Conservation (phyloP, 208 protist species). For the Crithidia brevicula region DNA sequence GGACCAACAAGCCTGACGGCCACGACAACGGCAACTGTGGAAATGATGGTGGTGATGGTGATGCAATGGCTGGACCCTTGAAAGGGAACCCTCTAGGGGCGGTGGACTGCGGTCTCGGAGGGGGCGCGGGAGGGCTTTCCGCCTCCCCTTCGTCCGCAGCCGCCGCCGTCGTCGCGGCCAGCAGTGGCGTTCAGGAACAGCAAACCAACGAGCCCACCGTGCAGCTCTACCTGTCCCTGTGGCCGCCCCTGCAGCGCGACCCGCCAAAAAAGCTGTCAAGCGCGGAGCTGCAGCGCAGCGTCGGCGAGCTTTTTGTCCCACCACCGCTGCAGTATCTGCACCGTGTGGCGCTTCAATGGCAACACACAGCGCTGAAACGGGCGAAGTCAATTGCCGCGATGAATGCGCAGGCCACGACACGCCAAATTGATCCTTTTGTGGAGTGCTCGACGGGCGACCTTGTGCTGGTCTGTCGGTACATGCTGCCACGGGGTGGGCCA, state of each 20-base stretch:
- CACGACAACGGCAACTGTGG: neutral
- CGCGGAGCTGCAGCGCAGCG: slow-evolving; percentile 35
- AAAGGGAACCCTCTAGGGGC: neutral
- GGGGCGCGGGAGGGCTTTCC: too few species aligned
- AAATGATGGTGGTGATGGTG: neutral
- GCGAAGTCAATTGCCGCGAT: slow-evolving; percentile 55
- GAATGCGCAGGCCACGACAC: slow-evolving; percentile 59
- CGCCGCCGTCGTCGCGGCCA: neutral
- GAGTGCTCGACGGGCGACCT: slow-evolving; percentile 74
- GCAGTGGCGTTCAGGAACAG: neutral
- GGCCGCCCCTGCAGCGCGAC: slow-evolving; percentile 67
- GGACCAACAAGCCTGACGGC: too few species aligned
- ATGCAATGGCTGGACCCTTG: neutral
- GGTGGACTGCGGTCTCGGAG: neutral
- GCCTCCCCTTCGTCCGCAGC: neutral
- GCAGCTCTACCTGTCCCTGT: slow-evolving; percentile 84
- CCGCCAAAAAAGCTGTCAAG: slow-evolving; percentile 36
- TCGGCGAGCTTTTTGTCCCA: slow-evolving; percentile 58
- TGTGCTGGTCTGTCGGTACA: slow-evolving; percentile 72
- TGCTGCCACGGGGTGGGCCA: slow-evolving; percentile 66
- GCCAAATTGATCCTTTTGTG: slow-evolving; percentile 78
- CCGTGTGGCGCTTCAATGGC: slow-evolving; percentile 65
- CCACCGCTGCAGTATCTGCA: slow-evolving; percentile 66
- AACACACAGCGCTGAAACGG: slow-evolving; percentile 33
- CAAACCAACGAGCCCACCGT: slow-evolving; percentile 45